Percentiles rank a stretch among this genome's conserved stretches.
Conservation (phyloP, 331 rosid genomes). For the Telfairia occidentalis region DNA sequence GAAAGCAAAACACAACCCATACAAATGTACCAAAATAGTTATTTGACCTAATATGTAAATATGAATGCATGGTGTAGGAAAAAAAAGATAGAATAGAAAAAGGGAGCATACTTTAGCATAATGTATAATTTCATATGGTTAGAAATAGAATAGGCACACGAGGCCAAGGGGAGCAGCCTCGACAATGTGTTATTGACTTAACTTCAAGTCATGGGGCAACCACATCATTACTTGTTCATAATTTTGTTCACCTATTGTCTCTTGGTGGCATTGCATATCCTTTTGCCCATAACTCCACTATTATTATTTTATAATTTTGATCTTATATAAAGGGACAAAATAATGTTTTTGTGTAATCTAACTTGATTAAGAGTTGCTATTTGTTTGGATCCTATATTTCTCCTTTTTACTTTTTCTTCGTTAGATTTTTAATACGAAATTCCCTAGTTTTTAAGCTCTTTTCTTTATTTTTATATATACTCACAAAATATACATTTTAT, state of each 20-base stretch:
- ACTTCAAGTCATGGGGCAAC: neutral
- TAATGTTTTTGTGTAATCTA: neutral
- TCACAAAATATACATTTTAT: too few species aligned
- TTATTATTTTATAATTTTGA: neutral
- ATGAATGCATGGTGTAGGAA: neutral
- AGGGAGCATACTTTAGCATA: neutral
- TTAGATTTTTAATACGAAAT: neutral
- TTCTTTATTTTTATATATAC: too few species aligned
- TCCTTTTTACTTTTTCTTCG: neutral
- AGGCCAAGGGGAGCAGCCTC: neutral
- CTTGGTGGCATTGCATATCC: constrained; percentile 6
- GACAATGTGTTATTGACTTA: neutral
- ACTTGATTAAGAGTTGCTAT: neutral
- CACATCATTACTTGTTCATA: constrained; percentile 3
- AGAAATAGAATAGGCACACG: neutral
- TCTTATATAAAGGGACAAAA: neutral
- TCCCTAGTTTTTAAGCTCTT: neutral
- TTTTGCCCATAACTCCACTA: constrained; percentile 5
- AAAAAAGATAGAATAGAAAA: neutral
- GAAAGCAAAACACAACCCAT: too few species aligned
- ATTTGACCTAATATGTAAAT: neutral
- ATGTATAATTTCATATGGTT: neutral
- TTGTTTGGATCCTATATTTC: neutral
- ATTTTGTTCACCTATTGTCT: neutral
- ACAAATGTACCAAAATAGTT: too few species aligned